phyloP scores from a whole-genome alignment of 768 basidiomycete genomes.

The Pisolithus marmoratus region DNA sequence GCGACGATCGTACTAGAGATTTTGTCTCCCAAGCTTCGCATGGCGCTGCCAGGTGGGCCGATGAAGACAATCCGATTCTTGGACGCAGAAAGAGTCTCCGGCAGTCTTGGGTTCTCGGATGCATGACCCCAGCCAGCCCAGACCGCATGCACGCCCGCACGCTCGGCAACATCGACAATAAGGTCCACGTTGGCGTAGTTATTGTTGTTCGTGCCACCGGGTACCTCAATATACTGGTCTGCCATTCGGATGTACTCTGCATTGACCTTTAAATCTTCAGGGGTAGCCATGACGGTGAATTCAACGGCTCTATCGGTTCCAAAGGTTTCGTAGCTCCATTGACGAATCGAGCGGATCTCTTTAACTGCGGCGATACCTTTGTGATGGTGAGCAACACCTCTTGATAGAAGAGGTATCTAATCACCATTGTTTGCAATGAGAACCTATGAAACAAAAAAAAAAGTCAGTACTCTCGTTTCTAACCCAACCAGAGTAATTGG shows the following conservation, averaged over 20 bases:
- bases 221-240: conserved; percentile 97
- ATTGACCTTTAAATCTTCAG: conserved; percentile 97
- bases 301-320: conserved; percentile 94
- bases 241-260: conserved; percentile 99
- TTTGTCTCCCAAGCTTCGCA: conserved; percentile 99
- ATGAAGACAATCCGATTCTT: conserved; percentile 98
- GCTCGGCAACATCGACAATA: conserved; percentile 96
- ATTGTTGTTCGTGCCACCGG: conserved; percentile 97
- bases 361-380: conserved; percentile 98
- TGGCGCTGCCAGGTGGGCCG: conserved; percentile 96
- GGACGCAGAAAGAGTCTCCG: conserved; percentile 86
- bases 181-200: conserved; percentile 99
- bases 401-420: conserved; percentile 6
- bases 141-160: conserved; percentile 95
- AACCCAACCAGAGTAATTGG: conserved; percentile 5
- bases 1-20: conserved; percentile 99
- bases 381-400: conserved; percentile 17
- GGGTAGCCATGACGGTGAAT: conserved; percentile 99
- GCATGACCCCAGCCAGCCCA: conserved; percentile 99
- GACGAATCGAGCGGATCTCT: conserved; percentile 96
- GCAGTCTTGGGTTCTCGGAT: conserved; percentile 95
- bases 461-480: not conserved
- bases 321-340: conserved; percentile 99
- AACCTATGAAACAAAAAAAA: conserved; percentile 48
- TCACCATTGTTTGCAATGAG: conserved; percentile 97